Evolutionary conservation across 169 alveolate species (phyloP).

Genomic region (Eimeria necatrix): DNA sequence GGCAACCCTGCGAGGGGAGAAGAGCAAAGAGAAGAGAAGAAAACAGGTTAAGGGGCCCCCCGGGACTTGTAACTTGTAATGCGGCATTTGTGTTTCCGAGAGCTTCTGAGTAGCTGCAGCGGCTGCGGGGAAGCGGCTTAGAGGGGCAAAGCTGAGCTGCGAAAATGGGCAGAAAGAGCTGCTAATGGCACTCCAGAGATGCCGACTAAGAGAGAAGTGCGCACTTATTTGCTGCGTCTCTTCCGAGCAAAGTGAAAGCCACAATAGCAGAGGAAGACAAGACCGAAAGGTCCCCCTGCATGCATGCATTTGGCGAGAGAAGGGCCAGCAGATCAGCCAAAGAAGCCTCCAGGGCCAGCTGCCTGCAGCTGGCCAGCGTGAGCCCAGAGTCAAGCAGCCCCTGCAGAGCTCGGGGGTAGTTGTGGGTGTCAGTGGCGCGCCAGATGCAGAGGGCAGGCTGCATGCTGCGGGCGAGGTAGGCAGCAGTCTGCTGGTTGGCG

Average conservation of each 20-base stretch:
- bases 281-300: slow-evolving; percentile 22
- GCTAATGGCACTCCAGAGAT: no score
- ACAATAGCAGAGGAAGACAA: slow-evolving; percentile 27
- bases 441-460: slow-evolving; percentile 61
- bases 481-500: slow-evolving; percentile 42
- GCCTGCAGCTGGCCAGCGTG: slow-evolving; percentile 38
- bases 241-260: slow-evolving; percentile 14
- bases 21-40: no score
- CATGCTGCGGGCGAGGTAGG: slow-evolving; percentile 38
- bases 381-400: slow-evolving; percentile 44
- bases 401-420: background rate
- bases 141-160: no score
- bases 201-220: background rate
- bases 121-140: no score
- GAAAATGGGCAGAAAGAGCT: no score
- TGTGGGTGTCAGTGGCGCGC: slow-evolving; percentile 18
- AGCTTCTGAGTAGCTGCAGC: no score
- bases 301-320: background rate
- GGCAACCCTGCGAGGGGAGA: no score
- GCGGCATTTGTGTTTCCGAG: no score
- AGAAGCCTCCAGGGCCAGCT: slow-evolving; percentile 10
- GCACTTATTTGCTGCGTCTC: slow-evolving; percentile 20
- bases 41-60: no score
- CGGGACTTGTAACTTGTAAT: no score
- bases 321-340: background rate